Base-by-base conservation (phyloP, 306 rosid genomes). In the Cicer chorassanicum region DNA sequence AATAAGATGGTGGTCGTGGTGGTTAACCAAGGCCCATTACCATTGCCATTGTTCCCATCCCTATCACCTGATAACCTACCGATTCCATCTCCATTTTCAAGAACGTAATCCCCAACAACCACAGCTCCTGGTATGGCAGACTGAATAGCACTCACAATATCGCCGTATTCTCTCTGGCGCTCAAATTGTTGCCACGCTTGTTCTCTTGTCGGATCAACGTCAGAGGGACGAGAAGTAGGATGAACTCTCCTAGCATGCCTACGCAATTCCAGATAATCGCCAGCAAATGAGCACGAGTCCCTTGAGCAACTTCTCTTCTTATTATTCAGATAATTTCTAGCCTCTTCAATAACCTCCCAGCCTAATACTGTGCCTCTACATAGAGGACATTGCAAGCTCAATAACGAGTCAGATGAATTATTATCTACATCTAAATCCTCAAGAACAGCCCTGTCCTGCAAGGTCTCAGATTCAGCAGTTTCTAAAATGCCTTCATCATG, bases 241-340 rank as follows among this genome's bases (percentile, higher is more conserved):
- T 93, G 98, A 72, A 84, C 90, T 80, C 98, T 85, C 77, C 98
- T 84, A 11, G 98, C 98, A 83, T 93, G 98, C 42, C 96, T 81
- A 5, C 98, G 97, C 86, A 93, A 78, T 49, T 89, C 97, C 49
- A 86, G 88, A 86, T 93, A 93, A 85, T 82, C 88, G 51, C 98
- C 98, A 61, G 84, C 75, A 78, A 93, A 93, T 48, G 90, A 87
- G 85, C 98, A 93, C 2, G 96, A 82, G 43, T 91, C 98, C 51
- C 95, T 84, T 6, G 97, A 89, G 87, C 98, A 93, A 68, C 93
- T 87, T 85, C 98, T 82, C 83, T 87, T 93, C 92, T 93, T 93
- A 74, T 80, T 48, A 65, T 93, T 93, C 71, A 93, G 91, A 86
- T 93, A 87, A 68, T 86, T 83, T 72, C 98, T 89, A 59, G 89